Conservation (phyloP, 2,329 filamentous ascomycete species). For the Byssochlamys sp. region DNA sequence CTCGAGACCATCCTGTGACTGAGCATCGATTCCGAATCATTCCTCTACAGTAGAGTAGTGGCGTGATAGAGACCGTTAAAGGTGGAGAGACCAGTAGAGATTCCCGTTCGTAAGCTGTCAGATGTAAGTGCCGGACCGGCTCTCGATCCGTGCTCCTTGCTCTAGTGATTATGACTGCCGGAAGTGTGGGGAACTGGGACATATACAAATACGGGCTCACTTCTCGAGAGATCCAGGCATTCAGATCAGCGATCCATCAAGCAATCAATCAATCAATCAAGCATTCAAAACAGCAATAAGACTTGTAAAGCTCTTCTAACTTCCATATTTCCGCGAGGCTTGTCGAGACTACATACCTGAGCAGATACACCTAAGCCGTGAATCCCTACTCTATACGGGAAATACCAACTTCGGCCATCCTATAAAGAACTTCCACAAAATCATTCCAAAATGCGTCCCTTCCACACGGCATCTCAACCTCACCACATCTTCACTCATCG, state of each 20-base stretch:
- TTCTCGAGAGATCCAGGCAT: not conserved
- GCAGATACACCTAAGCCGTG: not conserved
- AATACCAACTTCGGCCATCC: not conserved
- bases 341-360: not conserved
- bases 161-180: not conserved
- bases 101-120: not conserved
- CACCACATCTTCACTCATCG: not conserved
- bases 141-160: not conserved
- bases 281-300: not conserved
- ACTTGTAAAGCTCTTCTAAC: not conserved
- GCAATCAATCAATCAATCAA: not conserved
- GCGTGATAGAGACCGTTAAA: not conserved
- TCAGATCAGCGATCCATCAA: not conserved
- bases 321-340: not conserved
- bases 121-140: not conserved
- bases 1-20: not conserved
- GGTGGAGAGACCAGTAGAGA: not conserved
- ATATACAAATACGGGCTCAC: not conserved
- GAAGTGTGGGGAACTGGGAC: not conserved
- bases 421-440: not conserved
- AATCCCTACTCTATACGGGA: not conserved
- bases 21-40: not conserved
- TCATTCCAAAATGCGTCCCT: not conserved
- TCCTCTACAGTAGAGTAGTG: not conserved
- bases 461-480: not conserved